These are phyloP conservation scores for Crassisporium funariophilum DNA, from an alignment of 768 basidiomycete species.

Conservation along the genomic window DNA sequence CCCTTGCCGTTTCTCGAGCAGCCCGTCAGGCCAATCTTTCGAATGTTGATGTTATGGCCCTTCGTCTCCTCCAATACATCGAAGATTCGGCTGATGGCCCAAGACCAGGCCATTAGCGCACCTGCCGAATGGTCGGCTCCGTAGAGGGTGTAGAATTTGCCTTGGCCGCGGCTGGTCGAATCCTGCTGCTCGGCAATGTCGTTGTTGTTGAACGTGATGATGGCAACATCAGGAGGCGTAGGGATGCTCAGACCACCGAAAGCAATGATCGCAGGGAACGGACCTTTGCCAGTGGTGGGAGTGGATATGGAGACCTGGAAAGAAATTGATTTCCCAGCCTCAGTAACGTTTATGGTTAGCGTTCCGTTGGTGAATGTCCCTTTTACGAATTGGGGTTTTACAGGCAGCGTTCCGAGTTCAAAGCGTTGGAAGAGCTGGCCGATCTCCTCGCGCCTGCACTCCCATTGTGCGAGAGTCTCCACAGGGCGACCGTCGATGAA, in stretches of 20 bases:
- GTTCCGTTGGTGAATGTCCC: conserved; percentile 45
- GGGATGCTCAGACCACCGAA: conserved; percentile 48
- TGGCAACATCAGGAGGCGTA: conserved; percentile 38
- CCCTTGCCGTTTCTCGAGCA: conserved; percentile 67
- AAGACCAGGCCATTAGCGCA: conserved; percentile 64
- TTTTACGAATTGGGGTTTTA: conserved; percentile 45
- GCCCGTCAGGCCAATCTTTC: conserved; percentile 55
- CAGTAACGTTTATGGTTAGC: conserved; percentile 49
- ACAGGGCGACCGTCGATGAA: conserved; percentile 48
- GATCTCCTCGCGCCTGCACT: conserved; percentile 53
- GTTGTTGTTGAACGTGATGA: conserved; percentile 56
- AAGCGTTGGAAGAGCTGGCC: conserved; percentile 50
- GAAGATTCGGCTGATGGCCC: conserved; percentile 62
- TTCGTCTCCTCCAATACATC: conserved; percentile 54
- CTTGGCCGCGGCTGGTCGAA: conserved; percentile 48
- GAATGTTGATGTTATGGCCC: conserved; percentile 49
- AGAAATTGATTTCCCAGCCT: conserved; percentile 48
- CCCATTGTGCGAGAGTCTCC: conserved; percentile 48
- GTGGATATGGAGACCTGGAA: conserved; percentile 49
- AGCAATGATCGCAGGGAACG: conserved; percentile 56
- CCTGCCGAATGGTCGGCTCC: conserved; percentile 46
- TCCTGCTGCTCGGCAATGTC: conserved; percentile 54
- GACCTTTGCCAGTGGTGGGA: conserved; percentile 43
- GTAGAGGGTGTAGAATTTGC: conserved; percentile 61
- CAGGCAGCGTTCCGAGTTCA: conserved; percentile 55